phyloP scores from a whole-genome alignment of 2,329 filamentous ascomycete species.

The Fusarium illudens region DNA sequence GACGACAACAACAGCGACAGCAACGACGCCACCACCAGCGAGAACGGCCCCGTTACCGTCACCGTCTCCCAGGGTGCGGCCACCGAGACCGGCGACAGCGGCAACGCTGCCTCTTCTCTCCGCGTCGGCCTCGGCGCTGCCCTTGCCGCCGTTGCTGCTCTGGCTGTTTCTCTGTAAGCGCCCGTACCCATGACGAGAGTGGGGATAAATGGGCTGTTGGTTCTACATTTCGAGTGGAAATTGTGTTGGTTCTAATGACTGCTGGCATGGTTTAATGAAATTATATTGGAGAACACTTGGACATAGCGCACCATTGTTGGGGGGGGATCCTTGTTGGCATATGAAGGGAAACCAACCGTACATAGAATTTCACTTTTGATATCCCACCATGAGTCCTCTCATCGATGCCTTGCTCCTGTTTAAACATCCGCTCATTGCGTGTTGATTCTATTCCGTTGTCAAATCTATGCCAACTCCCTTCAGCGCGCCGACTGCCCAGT shows the following conservation, averaged over 20 bases:
- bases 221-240: conserved; percentile 9
- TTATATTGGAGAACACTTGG: conserved; percentile 16
- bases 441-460: conserved; percentile 31
- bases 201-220: conserved; percentile 7
- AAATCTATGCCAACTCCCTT: conserved; percentile 79
- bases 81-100: conserved; percentile 9
- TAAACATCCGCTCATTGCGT: neutral
- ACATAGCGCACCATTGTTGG: conserved; percentile 8
- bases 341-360: conserved; percentile 21
- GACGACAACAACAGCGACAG: neutral
- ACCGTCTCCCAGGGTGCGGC: conserved; percentile 29
- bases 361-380: conserved; percentile 35
- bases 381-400: conserved; percentile 12
- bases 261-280: conserved; percentile 36
- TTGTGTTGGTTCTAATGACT: conserved; percentile 31
- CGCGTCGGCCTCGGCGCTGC: conserved; percentile 34
- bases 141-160: conserved; percentile 33
- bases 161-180: conserved; percentile 39
- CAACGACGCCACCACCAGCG: conserved; percentile 9
- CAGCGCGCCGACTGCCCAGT: conserved; percentile 86
- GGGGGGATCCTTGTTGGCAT: conserved; percentile 21
- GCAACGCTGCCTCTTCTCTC: conserved; percentile 30
- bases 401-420: conserved; percentile 12
- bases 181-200: neutral
- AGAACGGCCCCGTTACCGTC: conserved; percentile 29